These are phyloP conservation scores for Neospermospora avenae DNA, from an alignment of 2,329 filamentous ascomycete genomes.

Conservation along the genomic window DNA sequence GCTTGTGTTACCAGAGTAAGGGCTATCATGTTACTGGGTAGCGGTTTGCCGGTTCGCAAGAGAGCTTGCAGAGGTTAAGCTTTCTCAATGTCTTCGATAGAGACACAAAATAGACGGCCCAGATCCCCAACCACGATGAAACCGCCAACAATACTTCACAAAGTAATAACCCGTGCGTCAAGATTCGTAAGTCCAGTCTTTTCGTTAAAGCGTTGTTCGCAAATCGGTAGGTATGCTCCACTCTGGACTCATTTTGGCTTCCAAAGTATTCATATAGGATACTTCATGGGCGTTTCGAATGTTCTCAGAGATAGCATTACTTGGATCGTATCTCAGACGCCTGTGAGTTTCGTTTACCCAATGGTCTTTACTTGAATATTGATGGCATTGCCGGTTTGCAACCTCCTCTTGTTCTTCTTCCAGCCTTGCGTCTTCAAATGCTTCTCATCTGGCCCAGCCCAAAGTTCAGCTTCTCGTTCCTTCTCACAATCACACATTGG, in stretches of 20 bases:
- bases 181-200: too few species aligned
- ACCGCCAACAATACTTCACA: too few species aligned
- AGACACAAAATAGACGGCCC: too few species aligned
- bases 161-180: too few species aligned
- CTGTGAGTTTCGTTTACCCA: not conserved
- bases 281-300: too few species aligned
- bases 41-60: too few species aligned
- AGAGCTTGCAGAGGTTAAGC: not conserved
- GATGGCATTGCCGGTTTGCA: constrained; percentile 1
- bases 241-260: too few species aligned
- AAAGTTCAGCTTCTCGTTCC: constrained; percentile 31
- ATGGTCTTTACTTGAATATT: constrained; percentile 22
- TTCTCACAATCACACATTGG: constrained; percentile 33
- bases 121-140: too few species aligned
- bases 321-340: not conserved
- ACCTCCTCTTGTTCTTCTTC: constrained; percentile 12
- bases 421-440: constrained; percentile 18
- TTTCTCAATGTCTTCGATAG: not conserved
- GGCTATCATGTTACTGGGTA: not conserved
- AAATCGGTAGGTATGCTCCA: too few species aligned
- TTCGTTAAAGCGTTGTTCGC: too few species aligned
- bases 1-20: not conserved
- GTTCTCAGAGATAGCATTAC: not conserved
- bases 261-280: too few species aligned
- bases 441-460: constrained; percentile 19